Evolutionary conservation across 495 filamentous ascomycete species (phyloP).

Genomic region (Daldinia decipiens): DNA sequence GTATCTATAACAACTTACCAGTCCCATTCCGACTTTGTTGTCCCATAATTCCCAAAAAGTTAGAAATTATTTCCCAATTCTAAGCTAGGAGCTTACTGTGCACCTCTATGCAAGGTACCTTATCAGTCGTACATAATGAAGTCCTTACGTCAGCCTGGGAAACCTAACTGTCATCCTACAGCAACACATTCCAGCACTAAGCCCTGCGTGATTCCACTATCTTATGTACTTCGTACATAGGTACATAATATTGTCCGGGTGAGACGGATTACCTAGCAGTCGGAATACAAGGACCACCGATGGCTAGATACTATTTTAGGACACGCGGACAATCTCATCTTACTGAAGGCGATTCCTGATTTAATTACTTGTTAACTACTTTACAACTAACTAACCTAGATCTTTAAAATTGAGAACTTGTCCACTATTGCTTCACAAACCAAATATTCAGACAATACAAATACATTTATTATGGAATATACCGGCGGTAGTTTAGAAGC

Average conservation of each 20-base stretch:
- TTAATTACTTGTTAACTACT: neutral
- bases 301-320: neutral
- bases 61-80: too few species aligned
- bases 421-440: neutral
- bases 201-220: neutral
- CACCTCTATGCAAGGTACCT: neutral
- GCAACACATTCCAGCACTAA: constrained; percentile 8
- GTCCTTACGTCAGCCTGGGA: constrained; percentile 28
- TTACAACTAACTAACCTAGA: neutral
- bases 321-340: constrained; percentile 27
- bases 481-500: constrained; percentile 53
- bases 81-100: too few species aligned
- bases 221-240: neutral
- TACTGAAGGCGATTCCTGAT: constrained; percentile 10
- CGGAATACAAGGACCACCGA: neutral
- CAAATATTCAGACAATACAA: neutral
- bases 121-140: neutral
- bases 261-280: neutral
- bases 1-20: too few species aligned
- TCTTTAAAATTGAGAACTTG: neutral
- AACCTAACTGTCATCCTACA: neutral
- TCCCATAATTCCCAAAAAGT: too few species aligned
- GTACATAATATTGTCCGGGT: neutral
- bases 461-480: constrained; percentile 46
- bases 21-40: too few species aligned